Evolutionary conservation across 2,329 filamentous ascomycete species (phyloP).

Genomic region (Pseudocercospora fijiensis): DNA sequence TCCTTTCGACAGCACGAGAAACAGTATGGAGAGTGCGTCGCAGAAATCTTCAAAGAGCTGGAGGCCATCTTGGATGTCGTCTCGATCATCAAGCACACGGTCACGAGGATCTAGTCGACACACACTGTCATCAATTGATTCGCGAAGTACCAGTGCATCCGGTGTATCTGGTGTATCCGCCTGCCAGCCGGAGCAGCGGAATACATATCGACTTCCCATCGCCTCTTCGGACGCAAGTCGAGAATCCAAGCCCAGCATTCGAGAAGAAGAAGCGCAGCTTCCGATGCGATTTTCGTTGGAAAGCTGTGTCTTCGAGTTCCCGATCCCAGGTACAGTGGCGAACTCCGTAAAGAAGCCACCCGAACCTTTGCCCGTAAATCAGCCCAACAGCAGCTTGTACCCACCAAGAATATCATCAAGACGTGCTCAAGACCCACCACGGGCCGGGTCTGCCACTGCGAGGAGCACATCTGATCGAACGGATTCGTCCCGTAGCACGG

Average conservation of each 20-base stretch:
- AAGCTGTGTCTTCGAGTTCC: neutral
- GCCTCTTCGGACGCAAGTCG: neutral
- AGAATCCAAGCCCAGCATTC: neutral
- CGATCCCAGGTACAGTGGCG: neutral
- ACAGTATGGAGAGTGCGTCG: conserved; percentile 1
- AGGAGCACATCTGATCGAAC: neutral
- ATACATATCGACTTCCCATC: conserved; percentile 14
- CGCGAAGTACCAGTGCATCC: conserved; percentile 8
- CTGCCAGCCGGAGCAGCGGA: conserved; percentile 1
- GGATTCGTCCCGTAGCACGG: neutral
- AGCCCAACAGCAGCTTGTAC: neutral
- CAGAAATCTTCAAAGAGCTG: conserved; percentile 10
- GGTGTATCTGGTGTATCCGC: conserved; percentile 1
- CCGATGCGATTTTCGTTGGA: neutral
- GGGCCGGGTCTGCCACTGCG: neutral
- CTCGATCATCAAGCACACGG: conserved; percentile 9
- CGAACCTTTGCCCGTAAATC: neutral
- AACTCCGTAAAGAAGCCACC: neutral
- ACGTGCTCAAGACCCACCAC: neutral
- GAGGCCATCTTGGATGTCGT: conserved; percentile 13
- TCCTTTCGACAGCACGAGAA: neutral
- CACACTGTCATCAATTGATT: conserved; percentile 3
- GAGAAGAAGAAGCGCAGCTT: neutral
- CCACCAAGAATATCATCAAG: neutral
- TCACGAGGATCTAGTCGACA: conserved; percentile 10